These are phyloP conservation scores for Cicer pinnatifidum DNA, from an alignment of 306 rosid species.

Conservation along the genomic window DNA sequence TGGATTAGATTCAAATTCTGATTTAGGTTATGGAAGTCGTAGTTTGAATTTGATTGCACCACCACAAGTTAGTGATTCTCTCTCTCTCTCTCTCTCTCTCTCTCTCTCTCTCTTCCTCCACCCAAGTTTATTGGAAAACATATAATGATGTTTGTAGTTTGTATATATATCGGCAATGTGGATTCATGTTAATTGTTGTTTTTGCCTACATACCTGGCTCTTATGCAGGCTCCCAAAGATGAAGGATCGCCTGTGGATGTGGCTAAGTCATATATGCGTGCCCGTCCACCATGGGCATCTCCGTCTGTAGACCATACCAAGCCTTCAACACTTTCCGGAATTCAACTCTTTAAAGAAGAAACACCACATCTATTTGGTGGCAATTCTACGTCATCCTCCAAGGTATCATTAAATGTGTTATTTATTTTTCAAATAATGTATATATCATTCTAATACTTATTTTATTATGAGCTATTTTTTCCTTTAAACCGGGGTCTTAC, in stretches of 20 bases:
- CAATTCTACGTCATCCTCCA: slow-evolving; percentile 59
- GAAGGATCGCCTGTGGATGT: slow-evolving; percentile 89
- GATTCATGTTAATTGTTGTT: slow-evolving; percentile 23
- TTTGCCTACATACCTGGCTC: slow-evolving; percentile 27
- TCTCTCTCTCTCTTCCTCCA: slow-evolving; percentile 35
- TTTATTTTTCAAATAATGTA: slow-evolving; percentile 11
- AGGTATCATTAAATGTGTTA: slow-evolving; percentile 58
- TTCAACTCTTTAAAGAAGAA: slow-evolving; percentile 70
- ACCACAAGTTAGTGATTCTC: slow-evolving; percentile 60
- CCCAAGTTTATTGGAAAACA: slow-evolving; percentile 24
- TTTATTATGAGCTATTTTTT: slow-evolving; percentile 1
- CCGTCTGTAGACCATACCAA: slow-evolving; percentile 63
- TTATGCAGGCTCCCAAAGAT: slow-evolving; percentile 65
- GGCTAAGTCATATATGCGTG: slow-evolving; percentile 83
- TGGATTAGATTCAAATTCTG: slow-evolving; percentile 61
- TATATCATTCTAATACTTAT: background rate
- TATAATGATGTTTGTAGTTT: slow-evolving; percentile 21
- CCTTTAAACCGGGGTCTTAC: slow-evolving; percentile 12
- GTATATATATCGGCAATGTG: slow-evolving; percentile 26
- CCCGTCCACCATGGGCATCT: slow-evolving; percentile 91
- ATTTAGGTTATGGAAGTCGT: slow-evolving; percentile 57
- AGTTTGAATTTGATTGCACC: slow-evolving; percentile 48
- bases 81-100: slow-evolving; percentile 5
- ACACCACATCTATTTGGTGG: slow-evolving; percentile 64
- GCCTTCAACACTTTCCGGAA: slow-evolving; percentile 58